Evolutionary conservation across 148 eudicot genomes (phyloP).

Genomic region (Diospyros kaki): DNA sequence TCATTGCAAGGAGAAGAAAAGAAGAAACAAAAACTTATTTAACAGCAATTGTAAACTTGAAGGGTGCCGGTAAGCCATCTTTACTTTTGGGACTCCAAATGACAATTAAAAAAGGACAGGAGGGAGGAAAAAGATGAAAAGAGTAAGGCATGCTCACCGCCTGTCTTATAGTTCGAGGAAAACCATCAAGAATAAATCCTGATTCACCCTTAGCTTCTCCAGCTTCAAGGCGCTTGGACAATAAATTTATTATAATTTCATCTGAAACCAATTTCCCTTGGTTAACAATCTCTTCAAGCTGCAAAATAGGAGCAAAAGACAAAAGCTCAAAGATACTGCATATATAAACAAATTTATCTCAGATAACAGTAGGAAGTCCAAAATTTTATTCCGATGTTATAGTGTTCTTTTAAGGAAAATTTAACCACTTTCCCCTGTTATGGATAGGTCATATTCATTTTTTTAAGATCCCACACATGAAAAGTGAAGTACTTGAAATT

Average conservation of each 20-base stretch:
- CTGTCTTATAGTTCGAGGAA: conserved; percentile 87
- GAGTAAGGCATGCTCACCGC: conserved; percentile 54
- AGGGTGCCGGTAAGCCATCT: background rate
- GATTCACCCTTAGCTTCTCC: conserved; percentile 73
- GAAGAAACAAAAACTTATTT: background rate
- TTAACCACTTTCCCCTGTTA: background rate
- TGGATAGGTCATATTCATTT: background rate
- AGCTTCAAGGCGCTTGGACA: conserved; percentile 79
- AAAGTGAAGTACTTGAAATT: background rate
- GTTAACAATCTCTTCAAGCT: conserved; percentile 85
- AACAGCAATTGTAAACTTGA: background rate
- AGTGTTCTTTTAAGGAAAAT: background rate
- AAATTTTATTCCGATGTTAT: too few species aligned
- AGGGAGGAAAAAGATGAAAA: background rate
- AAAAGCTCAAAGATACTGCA: background rate
- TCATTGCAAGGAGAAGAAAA: background rate
- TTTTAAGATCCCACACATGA: background rate
- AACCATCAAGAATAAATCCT: conserved; percentile 93
- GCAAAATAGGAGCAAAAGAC: conserved; percentile 18
- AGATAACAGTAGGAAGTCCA: background rate
- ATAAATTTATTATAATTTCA: conserved; percentile 64
- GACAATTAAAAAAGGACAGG: too few species aligned
- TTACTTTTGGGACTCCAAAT: background rate
- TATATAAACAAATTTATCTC: background rate
- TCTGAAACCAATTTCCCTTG: conserved; percentile 79